Evolutionary conservation across 2,329 filamentous ascomycete species (phyloP).

Genomic region (Fusarium buharicum): DNA sequence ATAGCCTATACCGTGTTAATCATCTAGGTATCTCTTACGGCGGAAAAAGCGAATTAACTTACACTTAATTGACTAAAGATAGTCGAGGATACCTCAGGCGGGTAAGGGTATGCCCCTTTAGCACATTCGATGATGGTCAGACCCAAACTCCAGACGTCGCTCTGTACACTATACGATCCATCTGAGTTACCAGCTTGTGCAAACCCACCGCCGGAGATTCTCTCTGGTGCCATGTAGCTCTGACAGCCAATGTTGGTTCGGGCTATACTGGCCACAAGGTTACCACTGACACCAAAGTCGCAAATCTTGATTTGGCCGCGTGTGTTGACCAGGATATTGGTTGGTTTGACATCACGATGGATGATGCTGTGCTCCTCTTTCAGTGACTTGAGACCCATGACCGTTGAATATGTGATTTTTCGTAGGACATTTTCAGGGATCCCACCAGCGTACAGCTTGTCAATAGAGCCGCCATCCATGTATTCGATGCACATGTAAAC

Average conservation of each 20-base stretch:
- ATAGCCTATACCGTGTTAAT: conserved; percentile 74
- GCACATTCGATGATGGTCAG: conserved; percentile 96
- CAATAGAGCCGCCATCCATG: conserved; percentile 98
- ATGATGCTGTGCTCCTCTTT: conserved; percentile 99
- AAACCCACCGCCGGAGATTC: conserved; percentile 88
- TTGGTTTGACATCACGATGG: conserved; percentile 97
- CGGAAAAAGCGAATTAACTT: conserved; percentile 58
- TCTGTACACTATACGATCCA: conserved; percentile 96
- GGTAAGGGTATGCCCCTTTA: conserved; percentile 93
- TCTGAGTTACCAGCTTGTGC: conserved; percentile 74
- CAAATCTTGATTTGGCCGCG: conserved; percentile 96
- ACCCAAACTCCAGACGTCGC: conserved; percentile 96
- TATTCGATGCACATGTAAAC: conserved; percentile 99
- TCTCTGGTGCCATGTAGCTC: conserved; percentile 98
- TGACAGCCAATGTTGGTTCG: conserved; percentile 99
- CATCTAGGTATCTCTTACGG: neutral
- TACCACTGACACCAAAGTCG: conserved; percentile 97
- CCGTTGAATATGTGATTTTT: conserved; percentile 90
- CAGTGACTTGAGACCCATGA: conserved; percentile 89
- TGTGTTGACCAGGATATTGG: conserved; percentile 95
- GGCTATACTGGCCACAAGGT: conserved; percentile 95
- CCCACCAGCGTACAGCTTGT: conserved; percentile 92
- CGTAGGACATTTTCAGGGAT: conserved; percentile 88
- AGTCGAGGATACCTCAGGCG: conserved; percentile 96
- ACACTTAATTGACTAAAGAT: conserved; percentile 98